A percentile compares a stretch with the other conserved stretches of the same genome.
Conservation (phyloP, 768 basidiomycete genomes). For the Suillus subluteus region DNA sequence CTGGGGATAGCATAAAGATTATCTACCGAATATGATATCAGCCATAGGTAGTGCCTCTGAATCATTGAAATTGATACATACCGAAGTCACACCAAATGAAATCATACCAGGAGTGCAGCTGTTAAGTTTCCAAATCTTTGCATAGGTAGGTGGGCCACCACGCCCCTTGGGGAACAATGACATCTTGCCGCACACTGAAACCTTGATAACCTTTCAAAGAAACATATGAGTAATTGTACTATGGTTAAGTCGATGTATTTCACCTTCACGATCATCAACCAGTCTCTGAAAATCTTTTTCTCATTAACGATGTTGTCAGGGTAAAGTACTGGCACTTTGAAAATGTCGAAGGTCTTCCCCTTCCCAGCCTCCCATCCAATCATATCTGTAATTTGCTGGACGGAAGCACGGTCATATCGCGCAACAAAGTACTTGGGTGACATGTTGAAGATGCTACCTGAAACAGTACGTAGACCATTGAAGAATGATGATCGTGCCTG, state of each 20-base stretch:
- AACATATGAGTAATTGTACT: not conserved
- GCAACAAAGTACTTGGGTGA: conserved; percentile 4
- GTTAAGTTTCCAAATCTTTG: conserved; percentile 1
- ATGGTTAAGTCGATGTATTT: not conserved
- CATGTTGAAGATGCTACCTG: conserved; percentile 9
- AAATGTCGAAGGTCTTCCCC: not conserved
- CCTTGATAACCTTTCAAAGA: conserved; percentile 12
- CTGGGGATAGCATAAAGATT: conserved; percentile 7
- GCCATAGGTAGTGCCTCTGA: not conserved
- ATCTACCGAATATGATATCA: not conserved
- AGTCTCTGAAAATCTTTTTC: conserved; percentile 2
- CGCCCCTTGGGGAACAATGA: conserved; percentile 1
- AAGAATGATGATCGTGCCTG: not conserved
- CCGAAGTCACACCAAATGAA: not conserved
- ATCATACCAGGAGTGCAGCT: conserved; percentile 9
- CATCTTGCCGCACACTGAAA: conserved; percentile 4
- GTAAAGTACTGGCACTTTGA: conserved; percentile 2
- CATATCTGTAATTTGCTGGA: not conserved
- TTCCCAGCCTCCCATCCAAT: not conserved
- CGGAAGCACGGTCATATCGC: not conserved
- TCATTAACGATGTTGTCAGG: conserved; percentile 1
- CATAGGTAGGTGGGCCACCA: not conserved
- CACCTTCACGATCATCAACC: conserved; percentile 3
- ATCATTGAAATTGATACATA: conserved; percentile 3
- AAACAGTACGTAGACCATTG: not conserved